Evolutionary conservation across 2,329 filamentous ascomycete genomes (phyloP).

Genomic region (Alternaria arborescens): DNA sequence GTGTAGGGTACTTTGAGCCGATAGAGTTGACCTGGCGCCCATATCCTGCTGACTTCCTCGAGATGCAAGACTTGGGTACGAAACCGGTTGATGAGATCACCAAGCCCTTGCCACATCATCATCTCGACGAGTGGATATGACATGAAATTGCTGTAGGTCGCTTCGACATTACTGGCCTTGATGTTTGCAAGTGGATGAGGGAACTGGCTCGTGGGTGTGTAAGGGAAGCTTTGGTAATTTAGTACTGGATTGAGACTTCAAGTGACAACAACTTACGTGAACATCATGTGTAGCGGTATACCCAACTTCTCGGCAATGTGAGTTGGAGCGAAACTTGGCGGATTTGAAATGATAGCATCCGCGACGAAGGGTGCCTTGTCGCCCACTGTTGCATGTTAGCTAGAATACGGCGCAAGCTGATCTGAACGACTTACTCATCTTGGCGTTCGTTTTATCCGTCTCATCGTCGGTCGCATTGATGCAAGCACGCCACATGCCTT

Average conservation of each 20-base stretch:
- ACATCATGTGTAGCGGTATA: slow-evolving; percentile 84
- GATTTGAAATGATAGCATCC: slow-evolving; percentile 82
- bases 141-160: slow-evolving; percentile 80
- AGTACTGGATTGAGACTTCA: slow-evolving; percentile 3
- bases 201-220: slow-evolving; percentile 77
- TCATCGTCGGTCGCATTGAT: slow-evolving; percentile 77
- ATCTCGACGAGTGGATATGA: slow-evolving; percentile 82
- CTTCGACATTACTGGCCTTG: slow-evolving; percentile 74
- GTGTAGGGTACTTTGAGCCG: slow-evolving; percentile 78
- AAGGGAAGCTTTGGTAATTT: slow-evolving; percentile 66
- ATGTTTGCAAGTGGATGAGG: slow-evolving; percentile 81
- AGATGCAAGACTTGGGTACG: slow-evolving; percentile 73
- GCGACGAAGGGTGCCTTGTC: slow-evolving; percentile 77
- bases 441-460: slow-evolving; percentile 64
- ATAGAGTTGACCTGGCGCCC: slow-evolving; percentile 78
- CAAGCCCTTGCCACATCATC: slow-evolving; percentile 72
- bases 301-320: slow-evolving; percentile 79
- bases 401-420: too few species aligned
- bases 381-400: slow-evolving; percentile 57
- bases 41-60: slow-evolving; percentile 77
- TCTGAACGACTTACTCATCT: slow-evolving; percentile 59
- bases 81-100: slow-evolving; percentile 80
- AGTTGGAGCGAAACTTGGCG: slow-evolving; percentile 78
- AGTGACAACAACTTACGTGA: slow-evolving; percentile 68
- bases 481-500: slow-evolving; percentile 83